A percentile compares a stretch with the other conserved stretches of the same genome.
These are phyloP conservation scores for Bruguiera parviflora DNA, from an alignment of 345 rosid genomes.

Conservation along the genomic window DNA sequence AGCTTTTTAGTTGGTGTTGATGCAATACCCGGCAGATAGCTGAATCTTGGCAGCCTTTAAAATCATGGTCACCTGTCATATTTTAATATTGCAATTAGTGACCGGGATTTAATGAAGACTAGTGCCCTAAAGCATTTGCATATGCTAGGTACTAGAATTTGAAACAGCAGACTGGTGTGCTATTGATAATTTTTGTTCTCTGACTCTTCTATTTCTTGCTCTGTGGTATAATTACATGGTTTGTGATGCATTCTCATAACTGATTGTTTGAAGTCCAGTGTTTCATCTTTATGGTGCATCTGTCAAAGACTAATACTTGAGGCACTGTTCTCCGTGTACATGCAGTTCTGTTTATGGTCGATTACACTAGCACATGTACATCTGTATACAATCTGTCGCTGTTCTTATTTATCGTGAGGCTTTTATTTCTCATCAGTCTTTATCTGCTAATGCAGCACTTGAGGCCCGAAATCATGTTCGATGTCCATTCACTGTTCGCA, in stretches of 20 bases:
- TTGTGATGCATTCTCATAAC: not conserved
- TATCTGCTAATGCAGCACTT: constrained; percentile 49
- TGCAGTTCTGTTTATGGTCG: not conserved
- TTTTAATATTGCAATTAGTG: no score
- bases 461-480: constrained; percentile 57
- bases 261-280: not conserved
- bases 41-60: no score
- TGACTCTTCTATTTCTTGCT: not conserved
- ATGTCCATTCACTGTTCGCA: constrained; percentile 59
- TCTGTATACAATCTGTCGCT: not conserved
- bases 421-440: constrained; percentile 10
- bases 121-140: no score
- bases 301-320: not conserved
- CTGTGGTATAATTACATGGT: not conserved
- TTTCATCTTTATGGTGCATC: not conserved
- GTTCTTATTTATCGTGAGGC: not conserved
- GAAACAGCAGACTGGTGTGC: not conserved
- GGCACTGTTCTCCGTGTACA: not conserved
- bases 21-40: no score
- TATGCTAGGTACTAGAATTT: no score
- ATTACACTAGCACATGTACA: not conserved
- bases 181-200: not conserved
- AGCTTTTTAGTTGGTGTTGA: no score
- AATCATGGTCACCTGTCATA: no score
- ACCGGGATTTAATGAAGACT: no score